Conservation (phyloP, 495 filamentous ascomycete genomes). For the Parathielavia appendiculata region DNA sequence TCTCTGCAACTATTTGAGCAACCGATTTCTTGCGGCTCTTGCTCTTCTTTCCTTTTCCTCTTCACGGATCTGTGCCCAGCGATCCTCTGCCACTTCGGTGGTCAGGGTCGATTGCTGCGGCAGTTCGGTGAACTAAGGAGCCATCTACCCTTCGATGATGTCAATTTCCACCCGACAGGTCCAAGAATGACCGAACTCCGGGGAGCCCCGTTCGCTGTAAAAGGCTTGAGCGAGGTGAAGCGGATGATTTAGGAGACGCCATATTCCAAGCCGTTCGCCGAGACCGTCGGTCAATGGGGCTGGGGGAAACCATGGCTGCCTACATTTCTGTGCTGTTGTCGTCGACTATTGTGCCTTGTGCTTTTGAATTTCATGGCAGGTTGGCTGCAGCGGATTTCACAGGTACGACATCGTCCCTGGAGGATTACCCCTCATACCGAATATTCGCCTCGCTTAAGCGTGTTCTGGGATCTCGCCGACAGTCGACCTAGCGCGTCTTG, state of each 20-base stretch:
- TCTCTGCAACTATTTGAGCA: conserved; percentile 27
- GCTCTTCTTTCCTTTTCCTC: conserved; percentile 41
- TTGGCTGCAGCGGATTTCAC: too few relatives aligned
- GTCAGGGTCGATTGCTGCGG: conserved; percentile 69
- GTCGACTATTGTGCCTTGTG: not conserved
- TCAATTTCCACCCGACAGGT: conserved; percentile 93
- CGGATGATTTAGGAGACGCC: conserved; percentile 56
- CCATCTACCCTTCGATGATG: conserved; percentile 64
- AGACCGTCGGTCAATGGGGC: conserved; percentile 79
- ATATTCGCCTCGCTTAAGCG: too few relatives aligned
- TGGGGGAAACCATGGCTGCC: conserved; percentile 79
- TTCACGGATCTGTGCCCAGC: conserved; percentile 77
- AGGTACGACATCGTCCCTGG: too few relatives aligned
- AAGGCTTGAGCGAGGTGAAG: conserved; percentile 47
- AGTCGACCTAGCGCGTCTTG: too few relatives aligned
- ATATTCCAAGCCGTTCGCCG: conserved; percentile 83
- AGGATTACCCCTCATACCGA: too few relatives aligned
- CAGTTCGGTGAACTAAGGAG: conserved; percentile 85
- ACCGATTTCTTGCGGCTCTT: not conserved
- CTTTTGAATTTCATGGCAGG: not conserved
- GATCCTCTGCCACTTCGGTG: conserved; percentile 56
- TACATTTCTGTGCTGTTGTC: conserved; percentile 49
- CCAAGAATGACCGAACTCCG: conserved; percentile 62
- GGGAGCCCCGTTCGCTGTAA: conserved; percentile 62
- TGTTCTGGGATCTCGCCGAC: too few relatives aligned